Evolutionary conservation across 2,329 filamentous ascomycete species (phyloP), one percentile per base, ranked within the genome.

Genomic region (Sporothrix humicola): DNA sequence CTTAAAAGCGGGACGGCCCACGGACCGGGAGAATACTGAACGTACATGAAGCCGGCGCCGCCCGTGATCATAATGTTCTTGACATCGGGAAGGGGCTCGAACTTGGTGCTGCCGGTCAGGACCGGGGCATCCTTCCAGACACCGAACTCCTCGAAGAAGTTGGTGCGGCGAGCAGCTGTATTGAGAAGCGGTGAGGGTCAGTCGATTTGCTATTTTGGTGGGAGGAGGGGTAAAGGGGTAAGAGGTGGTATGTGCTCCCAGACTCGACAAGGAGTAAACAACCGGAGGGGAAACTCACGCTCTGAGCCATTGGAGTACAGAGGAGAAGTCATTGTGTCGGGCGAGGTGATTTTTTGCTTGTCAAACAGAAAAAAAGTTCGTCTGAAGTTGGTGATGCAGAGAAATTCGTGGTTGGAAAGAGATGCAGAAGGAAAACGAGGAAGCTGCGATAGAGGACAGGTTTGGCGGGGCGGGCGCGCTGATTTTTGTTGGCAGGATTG

Each of bases 1-100:
- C 50, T 26, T 42, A 44, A 65, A 71, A 42, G 42, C 31, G 44
- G 56, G 23, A 70, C 20, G n/a, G 50, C 44, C 10, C n/a, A 59
- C 61, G 17, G 59, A 42, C 46, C 48, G 66, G 17, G 44, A 20
- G 37, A 20, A 37, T 5, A 66, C 91, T 10, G 52, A 7, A 65
- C 91, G 82, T 85, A 94, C 92, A 95, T 95, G 85, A 96, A 96
- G 77, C 93, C 93, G 75, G 92, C 93, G 72, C 93, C 93, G 69
- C 93, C 93, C 23, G 93, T 95, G 76, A 96, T 88, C 87, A 95
- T 91, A 78, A 95, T 94, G 79, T 94, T 95, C 81, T 89, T 91
- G 72, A 93, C 89, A 81, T 92, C 89, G 31, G 86, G 84, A 5
- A 91, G 84, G 59, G 92, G 89, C 78, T 91, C 88, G 77, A 92